A percentile compares a stretch with the other conserved stretches of the same genome.
These are phyloP conservation scores for Saccharomycopsis sp. DNA, from an alignment of 805 yeast species.

Conservation along the genomic window DNA sequence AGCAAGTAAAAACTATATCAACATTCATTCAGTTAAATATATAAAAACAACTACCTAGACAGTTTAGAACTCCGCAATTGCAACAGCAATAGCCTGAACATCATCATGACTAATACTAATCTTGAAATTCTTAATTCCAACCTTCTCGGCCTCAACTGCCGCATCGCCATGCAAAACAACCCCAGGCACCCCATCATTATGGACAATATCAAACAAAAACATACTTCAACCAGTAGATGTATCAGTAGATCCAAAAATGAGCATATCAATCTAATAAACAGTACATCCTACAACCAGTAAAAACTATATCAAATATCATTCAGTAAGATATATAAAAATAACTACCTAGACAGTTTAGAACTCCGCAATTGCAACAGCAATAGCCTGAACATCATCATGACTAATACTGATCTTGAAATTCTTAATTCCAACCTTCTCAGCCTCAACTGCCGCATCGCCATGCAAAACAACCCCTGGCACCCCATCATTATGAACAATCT, in stretches of 20 bases:
- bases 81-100: conserved; percentile 96
- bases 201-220: conserved; percentile 80
- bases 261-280: too few relatives aligned
- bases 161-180: conserved; percentile 78
- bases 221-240: too few relatives aligned
- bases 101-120: conserved; percentile 97
- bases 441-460: conserved; percentile 74
- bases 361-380: conserved; percentile 81
- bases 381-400: conserved; percentile 95
- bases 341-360: too few relatives aligned
- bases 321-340: too few relatives aligned
- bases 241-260: too few relatives aligned
- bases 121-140: conserved; percentile 64
- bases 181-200: conserved; percentile 73
- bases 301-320: too few relatives aligned
- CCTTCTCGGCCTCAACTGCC: conserved; percentile 57
- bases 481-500: conserved; percentile 66
- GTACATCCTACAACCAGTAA: too few relatives aligned
- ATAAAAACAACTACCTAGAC: too few relatives aligned
- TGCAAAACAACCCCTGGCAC: conserved; percentile 75
- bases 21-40: too few relatives aligned
- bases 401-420: conserved; percentile 82
- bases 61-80: conserved; percentile 44
- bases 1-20: too few relatives aligned
- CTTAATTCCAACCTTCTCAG: conserved; percentile 60